Evolutionary conservation across 139 green algal genomes (phyloP).

Genomic region (Coelastrella sp.): DNA sequence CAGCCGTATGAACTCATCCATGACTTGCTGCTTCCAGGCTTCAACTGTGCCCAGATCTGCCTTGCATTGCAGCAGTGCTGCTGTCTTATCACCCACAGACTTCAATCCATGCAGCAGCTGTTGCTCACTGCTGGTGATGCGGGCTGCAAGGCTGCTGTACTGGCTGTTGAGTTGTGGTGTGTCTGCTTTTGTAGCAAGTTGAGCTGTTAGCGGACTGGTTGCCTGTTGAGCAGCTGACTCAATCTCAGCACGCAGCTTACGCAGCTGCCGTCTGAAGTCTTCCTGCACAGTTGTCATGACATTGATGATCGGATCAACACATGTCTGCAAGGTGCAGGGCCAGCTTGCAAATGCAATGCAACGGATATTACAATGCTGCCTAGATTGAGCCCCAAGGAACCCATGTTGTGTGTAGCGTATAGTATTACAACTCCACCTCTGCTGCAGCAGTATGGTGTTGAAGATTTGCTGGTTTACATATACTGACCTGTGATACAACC

Average conservation of each 20-base stretch:
- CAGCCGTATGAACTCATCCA: not conserved
- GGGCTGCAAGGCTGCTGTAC: not conserved
- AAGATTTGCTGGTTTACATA: too few species aligned
- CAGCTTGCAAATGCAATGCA: too few species aligned
- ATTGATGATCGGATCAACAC: too few species aligned
- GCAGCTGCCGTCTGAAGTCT: not conserved
- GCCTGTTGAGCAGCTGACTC: not conserved
- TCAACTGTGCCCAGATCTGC: constrained; percentile 2
- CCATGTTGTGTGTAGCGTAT: too few species aligned
- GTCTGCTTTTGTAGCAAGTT: constrained; percentile 23
- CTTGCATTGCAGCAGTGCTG: constrained; percentile 22
- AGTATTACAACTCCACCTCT: too few species aligned
- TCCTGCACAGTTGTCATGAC: too few species aligned
- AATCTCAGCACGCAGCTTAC: not conserved
- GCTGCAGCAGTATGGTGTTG: too few species aligned
- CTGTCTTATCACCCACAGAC: constrained; percentile 21
- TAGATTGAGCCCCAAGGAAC: too few species aligned
- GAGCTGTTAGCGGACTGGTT: not conserved
- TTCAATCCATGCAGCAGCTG: constrained; percentile 5
- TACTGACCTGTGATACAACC: constrained; percentile 25
- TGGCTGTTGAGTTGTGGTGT: not conserved
- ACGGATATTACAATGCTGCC: too few species aligned
- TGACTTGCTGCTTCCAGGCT: constrained; percentile 8
- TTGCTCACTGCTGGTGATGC: constrained; percentile 2
- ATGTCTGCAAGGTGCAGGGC: too few species aligned